A percentile compares a stretch with the other conserved stretches of the same genome.
Conservation (phyloP, 257 asterid species). For the Echites panduratus region DNA sequence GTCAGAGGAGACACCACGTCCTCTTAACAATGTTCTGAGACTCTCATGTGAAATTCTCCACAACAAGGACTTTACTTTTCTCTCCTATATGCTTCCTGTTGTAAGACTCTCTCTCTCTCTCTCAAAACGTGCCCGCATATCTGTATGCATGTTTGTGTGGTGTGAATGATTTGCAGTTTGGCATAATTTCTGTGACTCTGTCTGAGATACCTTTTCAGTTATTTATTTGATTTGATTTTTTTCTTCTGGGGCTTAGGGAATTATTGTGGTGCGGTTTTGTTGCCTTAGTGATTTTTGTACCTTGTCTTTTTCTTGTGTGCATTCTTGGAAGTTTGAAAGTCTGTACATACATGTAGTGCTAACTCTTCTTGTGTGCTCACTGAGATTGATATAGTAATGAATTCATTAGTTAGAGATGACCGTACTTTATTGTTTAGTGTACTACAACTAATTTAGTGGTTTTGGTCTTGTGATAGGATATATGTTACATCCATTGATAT, state of each 20-base stretch:
- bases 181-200: not conserved
- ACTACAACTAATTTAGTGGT: not conserved
- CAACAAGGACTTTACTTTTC: slow-evolving; percentile 62
- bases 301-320: not conserved
- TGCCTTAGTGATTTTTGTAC: not conserved
- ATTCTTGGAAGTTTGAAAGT: not conserved
- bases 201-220: not conserved
- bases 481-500: not conserved
- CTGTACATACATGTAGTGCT: not conserved
- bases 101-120: slow-evolving; percentile 43
- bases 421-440: not conserved
- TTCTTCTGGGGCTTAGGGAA: too few species aligned
- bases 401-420: not conserved
- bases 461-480: not conserved
- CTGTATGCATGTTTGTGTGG: not conserved
- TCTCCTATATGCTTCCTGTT: slow-evolving; percentile 62
- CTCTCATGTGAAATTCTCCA: slow-evolving; percentile 70
- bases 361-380: not conserved
- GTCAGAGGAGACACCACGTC: slow-evolving; percentile 89
- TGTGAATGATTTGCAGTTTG: not conserved
- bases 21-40: slow-evolving; percentile 73
- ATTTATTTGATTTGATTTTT: too few species aligned
- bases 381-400: not conserved
- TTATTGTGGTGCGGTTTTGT: too few species aligned
- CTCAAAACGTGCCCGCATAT: slow-evolving; percentile 3